These are phyloP conservation scores for Pseudozyma hubeiensis DNA, from an alignment of 1,284 basidiomycete species.

Conservation along the genomic window DNA sequence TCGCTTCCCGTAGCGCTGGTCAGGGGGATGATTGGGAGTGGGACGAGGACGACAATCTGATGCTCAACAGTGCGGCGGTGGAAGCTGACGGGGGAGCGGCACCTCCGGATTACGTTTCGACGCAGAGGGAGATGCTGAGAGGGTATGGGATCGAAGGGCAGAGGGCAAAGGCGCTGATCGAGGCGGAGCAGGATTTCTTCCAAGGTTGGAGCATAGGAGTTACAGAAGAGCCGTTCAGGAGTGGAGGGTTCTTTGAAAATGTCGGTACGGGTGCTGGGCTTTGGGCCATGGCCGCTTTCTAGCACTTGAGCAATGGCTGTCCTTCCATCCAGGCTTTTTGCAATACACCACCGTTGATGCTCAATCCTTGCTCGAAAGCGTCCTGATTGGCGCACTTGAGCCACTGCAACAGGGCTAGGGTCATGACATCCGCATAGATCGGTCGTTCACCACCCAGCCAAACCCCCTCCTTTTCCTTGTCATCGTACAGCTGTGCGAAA, in stretches of 20 bases:
- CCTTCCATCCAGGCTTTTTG: slow-evolving; percentile 20
- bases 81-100: background rate
- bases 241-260: slow-evolving; percentile 28
- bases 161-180: slow-evolving; percentile 22
- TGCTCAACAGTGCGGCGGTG: background rate
- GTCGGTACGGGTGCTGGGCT: slow-evolving; percentile 10
- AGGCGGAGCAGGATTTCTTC: slow-evolving; percentile 46
- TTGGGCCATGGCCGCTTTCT: slow-evolving; percentile 15
- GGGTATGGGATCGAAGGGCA: slow-evolving; percentile 38
- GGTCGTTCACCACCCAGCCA: slow-evolving; percentile 30
- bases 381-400: slow-evolving; percentile 23
- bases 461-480: slow-evolving; percentile 6
- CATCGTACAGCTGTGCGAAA: slow-evolving; percentile 23
- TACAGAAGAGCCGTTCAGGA: slow-evolving; percentile 41
- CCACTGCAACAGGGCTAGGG: slow-evolving; percentile 33
- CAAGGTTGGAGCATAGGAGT: slow-evolving; percentile 46
- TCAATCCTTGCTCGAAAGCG: slow-evolving; percentile 17
- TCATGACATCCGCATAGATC: slow-evolving; percentile 32
- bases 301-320: slow-evolving; percentile 16
- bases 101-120: slow-evolving; percentile 22
- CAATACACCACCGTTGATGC: slow-evolving; percentile 13
- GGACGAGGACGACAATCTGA: slow-evolving; percentile 30
- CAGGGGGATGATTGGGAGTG: slow-evolving; percentile 32
- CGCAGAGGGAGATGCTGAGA: slow-evolving; percentile 18
- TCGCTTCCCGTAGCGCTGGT: background rate